Evolutionary conservation across 805 yeast genomes (phyloP), one percentile per base, ranked within the genome.

Genomic region (Blastobotrys terrestris): DNA sequence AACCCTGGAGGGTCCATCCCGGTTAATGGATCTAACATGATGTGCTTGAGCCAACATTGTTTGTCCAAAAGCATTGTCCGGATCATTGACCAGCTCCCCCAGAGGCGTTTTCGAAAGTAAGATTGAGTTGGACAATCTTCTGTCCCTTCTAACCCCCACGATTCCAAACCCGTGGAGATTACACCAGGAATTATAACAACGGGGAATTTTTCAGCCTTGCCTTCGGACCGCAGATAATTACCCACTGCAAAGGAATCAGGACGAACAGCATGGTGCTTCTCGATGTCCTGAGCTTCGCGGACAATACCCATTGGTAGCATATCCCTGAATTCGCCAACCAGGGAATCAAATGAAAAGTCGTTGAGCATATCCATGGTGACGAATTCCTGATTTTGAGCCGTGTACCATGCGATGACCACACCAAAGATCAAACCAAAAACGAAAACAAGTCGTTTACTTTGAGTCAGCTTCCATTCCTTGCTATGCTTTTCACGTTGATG

Each of bases 71-170:
- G 75, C 98, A 94, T 92, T 2, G 96, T 83, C 59, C 86, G 77
- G 53, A 94, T 71, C 99, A 94, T 94, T 65, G 87, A 90, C 73
- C 90, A 91, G 0, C 97, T 88, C 0, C 99, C 99, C 99, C 99
- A 94, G 53, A 94, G 67, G 59, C 98, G 75, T 64, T 90, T 91
- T 49, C 99, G 76, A 71, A 92, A 94, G 67, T 92, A 95, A 7
- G 83, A 77, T 54, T 83, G 80, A 40, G 89, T 78, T 2, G 95
- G 94, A 67, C 99, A 94, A 4, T 83, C 94, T 2, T 73, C 79
- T 3, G 84, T 77, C 8, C 90, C 90, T 35, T 73, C 77, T 2
- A 87, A 73, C 0, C 95, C 85, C 99, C 99, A 94, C 48, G 90
- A 83, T 68, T 94, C 99, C 39, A 94, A 75, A 2, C 97, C 97